Percentiles rank a stretch among this genome's conserved stretches.
Conservation (phyloP, 1,139 yeast species). For the Geotrichum aggregatum region DNA sequence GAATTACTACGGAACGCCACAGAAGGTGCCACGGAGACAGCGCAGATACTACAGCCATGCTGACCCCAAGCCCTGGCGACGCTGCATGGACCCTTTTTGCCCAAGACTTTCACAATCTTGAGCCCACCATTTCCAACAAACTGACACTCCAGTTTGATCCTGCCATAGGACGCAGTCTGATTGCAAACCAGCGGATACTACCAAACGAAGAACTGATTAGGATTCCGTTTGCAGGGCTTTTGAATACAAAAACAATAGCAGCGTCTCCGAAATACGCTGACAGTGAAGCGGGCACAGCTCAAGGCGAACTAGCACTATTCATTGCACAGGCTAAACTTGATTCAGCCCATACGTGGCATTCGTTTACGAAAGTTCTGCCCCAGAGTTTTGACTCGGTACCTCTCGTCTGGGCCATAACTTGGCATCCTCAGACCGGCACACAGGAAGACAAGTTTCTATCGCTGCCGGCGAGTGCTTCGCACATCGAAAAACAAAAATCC, state of each 20-base stretch:
- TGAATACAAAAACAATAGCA: conserved; percentile 4
- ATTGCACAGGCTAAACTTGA: conserved; percentile 5
- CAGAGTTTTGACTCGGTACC: conserved; percentile 16
- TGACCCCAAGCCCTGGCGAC: no score
- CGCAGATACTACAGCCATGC: no score
- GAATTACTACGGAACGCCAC: no score
- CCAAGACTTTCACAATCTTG: neutral
- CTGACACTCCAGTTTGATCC: neutral
- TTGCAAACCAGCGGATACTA: conserved; percentile 4
- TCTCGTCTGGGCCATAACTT: conserved; percentile 10
- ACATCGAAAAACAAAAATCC: conserved; percentile 11
- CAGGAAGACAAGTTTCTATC: no score
- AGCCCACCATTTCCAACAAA: neutral
- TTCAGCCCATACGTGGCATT: conserved; percentile 8
- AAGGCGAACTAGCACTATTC: conserved; percentile 6
- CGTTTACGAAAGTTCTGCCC: conserved; percentile 16
- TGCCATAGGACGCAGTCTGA: neutral
- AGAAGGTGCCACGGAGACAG: no score
- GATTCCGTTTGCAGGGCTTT: conserved; percentile 2
- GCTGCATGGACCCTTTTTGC: neutral
- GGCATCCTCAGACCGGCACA: neutral
- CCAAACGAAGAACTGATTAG: conserved; percentile 10
- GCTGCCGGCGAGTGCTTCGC: neutral
- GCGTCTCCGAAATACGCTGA: neutral
- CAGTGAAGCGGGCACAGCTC: conserved; percentile 3